Percentiles rank a stretch among this genome's conserved stretches.
phyloP scores from a whole-genome alignment of 2,329 filamentous ascomycete species.

The Colletotrichum noveboracense region DNA sequence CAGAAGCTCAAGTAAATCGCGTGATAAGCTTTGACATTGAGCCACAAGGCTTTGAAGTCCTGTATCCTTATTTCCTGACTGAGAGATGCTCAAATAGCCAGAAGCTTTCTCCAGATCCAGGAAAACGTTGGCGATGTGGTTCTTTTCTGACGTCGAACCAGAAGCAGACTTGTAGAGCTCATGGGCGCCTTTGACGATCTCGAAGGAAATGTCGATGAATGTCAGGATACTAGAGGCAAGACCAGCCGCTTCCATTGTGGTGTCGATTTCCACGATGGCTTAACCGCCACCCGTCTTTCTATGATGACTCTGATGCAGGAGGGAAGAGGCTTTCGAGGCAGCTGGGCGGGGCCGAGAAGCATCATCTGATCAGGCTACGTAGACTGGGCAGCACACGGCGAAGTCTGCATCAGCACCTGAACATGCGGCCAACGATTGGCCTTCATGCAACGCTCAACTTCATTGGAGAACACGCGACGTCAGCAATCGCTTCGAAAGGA shows the following conservation, averaged over 20 bases:
- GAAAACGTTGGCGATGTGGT: neutral
- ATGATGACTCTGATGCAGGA: rapidly evolving
- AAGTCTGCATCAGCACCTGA: neutral
- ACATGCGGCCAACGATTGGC: neutral
- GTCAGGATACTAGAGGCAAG: neutral
- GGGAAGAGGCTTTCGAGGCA: neutral
- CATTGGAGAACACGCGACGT: neutral
- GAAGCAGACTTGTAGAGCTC: neutral
- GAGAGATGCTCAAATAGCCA: neutral
- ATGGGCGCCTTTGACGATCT: neutral
- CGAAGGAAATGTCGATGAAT: neutral
- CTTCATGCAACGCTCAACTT: neutral
- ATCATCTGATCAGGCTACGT: neutral
- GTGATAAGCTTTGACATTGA: neutral
- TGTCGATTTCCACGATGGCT: neutral
- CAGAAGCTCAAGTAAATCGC: neutral
- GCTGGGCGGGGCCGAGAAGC: rapidly evolving
- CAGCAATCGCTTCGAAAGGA: neutral
- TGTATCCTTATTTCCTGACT: neutral
- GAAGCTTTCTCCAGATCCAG: neutral
- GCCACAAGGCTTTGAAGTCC: neutral
- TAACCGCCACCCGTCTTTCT: neutral
- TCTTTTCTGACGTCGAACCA: neutral
- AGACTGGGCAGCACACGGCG: neutral
- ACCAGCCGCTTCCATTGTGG: neutral